Percentiles rank a stretch among this genome's conserved stretches.
These are phyloP conservation scores for Fusarium protoensiforme DNA, from an alignment of 2,329 filamentous ascomycete genomes.

Conservation along the genomic window DNA sequence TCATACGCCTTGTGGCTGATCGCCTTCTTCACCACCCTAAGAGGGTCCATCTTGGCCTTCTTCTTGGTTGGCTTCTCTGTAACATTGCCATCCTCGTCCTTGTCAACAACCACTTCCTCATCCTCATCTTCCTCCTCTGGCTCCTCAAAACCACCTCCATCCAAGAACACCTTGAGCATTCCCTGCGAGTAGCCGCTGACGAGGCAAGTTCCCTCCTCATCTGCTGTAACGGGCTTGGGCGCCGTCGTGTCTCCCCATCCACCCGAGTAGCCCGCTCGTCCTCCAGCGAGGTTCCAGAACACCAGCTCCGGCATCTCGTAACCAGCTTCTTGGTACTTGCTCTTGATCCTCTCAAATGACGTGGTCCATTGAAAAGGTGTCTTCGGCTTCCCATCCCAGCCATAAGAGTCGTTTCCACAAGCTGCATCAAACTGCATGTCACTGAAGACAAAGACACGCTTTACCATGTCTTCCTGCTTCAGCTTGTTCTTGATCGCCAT, in stretches of 20 bases:
- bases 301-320: slow-evolving; percentile 70
- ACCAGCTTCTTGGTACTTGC: slow-evolving; percentile 57
- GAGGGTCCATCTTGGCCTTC: slow-evolving; percentile 56
- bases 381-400: neutral
- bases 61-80: slow-evolving; percentile 42
- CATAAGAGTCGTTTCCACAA: neutral
- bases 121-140: slow-evolving; percentile 50
- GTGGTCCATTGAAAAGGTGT: slow-evolving; percentile 50
- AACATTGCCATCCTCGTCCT: slow-evolving; percentile 37
- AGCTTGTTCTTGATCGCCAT: slow-evolving; percentile 62
- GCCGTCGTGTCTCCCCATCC: slow-evolving; percentile 44
- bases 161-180: slow-evolving; percentile 68
- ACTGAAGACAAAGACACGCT: slow-evolving; percentile 69
- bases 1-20: slow-evolving; percentile 64
- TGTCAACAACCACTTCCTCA: slow-evolving; percentile 49
- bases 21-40: slow-evolving; percentile 59
- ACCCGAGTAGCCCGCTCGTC: slow-evolving; percentile 40
- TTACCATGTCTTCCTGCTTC: slow-evolving; percentile 68
- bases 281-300: slow-evolving; percentile 68
- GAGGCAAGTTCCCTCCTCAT: slow-evolving; percentile 57
- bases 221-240: slow-evolving; percentile 61
- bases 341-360: slow-evolving; percentile 62
- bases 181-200: slow-evolving; percentile 69
- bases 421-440: slow-evolving; percentile 70
- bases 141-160: slow-evolving; percentile 59